Percentiles rank a stretch among this genome's conserved stretches.
Evolutionary conservation across 306 rosid genomes (phyloP).

Genomic region (Ormosia emarginata): DNA sequence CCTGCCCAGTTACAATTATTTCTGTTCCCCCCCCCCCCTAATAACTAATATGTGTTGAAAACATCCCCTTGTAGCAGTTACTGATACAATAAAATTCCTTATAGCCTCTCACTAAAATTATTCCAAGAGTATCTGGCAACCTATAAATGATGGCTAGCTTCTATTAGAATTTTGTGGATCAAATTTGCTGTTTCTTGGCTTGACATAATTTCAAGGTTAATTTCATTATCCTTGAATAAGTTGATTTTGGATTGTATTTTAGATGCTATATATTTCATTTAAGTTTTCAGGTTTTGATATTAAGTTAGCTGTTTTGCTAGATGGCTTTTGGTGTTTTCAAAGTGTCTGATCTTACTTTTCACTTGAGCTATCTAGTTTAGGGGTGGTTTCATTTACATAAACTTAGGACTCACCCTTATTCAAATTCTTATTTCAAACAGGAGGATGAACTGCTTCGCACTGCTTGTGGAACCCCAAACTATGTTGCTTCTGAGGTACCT

Average conservation of each 20-base stretch:
- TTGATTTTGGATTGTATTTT: background rate
- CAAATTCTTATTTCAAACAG: slow-evolving; percentile 34
- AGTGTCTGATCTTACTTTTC: background rate
- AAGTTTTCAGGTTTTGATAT: background rate
- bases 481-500: slow-evolving; percentile 95
- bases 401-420: background rate
- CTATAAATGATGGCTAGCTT: background rate
- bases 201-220: background rate
- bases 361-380: background rate
- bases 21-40: background rate
- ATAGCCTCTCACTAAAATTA: background rate
- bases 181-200: background rate
- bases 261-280: background rate
- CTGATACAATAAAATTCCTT: background rate
- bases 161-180: background rate
- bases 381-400: background rate
- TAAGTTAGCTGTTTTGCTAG: background rate
- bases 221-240: background rate
- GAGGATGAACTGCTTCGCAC: slow-evolving; percentile 91
- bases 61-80: background rate
- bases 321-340: background rate
- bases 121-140: background rate
- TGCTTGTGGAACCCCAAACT: slow-evolving; percentile 97
- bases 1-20: background rate
- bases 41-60: background rate